Conservation (phyloP, 2,329 filamentous ascomycete genomes). For the Fusarium circinatum region DNA sequence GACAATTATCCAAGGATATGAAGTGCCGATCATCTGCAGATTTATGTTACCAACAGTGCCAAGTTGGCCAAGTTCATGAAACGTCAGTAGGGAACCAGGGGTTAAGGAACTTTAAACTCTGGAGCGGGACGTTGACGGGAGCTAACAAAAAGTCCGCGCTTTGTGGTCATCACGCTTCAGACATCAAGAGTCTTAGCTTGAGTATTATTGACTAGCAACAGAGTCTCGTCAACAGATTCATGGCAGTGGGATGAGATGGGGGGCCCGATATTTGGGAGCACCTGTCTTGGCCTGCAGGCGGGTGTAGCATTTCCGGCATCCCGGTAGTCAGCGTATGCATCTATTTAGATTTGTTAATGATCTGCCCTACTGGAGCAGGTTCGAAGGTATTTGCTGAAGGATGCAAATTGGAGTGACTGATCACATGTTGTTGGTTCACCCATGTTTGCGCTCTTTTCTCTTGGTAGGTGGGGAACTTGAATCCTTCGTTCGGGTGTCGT, state of each 20-base stretch:
- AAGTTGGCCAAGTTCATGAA: neutral
- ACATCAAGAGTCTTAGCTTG: neutral
- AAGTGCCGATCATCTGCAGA: neutral
- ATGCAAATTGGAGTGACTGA: neutral
- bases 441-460: neutral
- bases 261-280: neutral
- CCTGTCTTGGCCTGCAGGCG: neutral
- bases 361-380: neutral
- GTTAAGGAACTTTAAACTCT: neutral
- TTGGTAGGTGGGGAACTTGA: neutral
- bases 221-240: neutral
- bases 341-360: neutral
- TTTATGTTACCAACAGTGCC: neutral
- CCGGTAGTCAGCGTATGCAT: neutral
- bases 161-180: no score
- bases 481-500: neutral
- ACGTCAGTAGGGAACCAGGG: neutral
- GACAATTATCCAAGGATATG: accelerated
- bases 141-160: neutral
- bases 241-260: neutral
- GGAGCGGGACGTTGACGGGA: neutral
- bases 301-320: neutral
- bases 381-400: accelerated
- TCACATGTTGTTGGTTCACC: neutral
- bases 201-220: neutral